These are phyloP conservation scores for Apium graveolens DNA, from an alignment of 129 eudicot species.

Conservation along the genomic window DNA sequence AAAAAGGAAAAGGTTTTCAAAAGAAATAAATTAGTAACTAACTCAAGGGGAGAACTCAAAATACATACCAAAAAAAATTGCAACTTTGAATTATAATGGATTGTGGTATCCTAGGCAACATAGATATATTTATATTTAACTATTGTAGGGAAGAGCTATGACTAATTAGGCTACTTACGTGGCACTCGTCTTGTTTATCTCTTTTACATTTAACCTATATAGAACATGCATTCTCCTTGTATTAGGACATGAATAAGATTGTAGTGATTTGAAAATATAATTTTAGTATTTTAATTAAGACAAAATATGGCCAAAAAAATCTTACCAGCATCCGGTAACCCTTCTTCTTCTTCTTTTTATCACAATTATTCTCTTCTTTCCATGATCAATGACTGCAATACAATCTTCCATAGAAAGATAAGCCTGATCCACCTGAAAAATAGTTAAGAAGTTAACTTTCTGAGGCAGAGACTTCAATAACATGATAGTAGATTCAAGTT, in stretches of 20 bases:
- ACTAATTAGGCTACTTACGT: not conserved
- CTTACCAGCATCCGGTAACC: slow-evolving; percentile 90
- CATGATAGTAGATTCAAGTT: not conserved
- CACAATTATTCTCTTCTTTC: slow-evolving; percentile 71
- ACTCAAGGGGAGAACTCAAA: not conserved
- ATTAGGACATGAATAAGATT: not conserved
- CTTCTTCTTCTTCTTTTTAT: slow-evolving; percentile 74
- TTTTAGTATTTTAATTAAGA: not conserved
- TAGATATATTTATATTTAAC: not conserved
- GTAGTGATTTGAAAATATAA: not conserved
- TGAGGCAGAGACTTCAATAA: not conserved
- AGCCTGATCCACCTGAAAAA: slow-evolving; percentile 73
- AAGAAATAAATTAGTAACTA: not conserved
- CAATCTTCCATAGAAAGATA: slow-evolving; percentile 67
- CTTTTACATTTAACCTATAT: not conserved
- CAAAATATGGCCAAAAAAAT: not conserved
- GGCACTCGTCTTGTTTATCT: not conserved
- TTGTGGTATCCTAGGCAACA: not conserved
- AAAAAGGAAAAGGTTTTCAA: not conserved
- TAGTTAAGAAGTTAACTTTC: not conserved
- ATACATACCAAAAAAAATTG: not conserved
- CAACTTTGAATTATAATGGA: not conserved
- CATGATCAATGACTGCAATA: slow-evolving; percentile 91
- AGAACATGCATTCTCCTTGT: not conserved
- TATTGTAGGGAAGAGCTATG: not conserved